Base-by-base conservation (phyloP, 2,329 filamentous ascomycete species). In the Penicillium occitanis region DNA sequence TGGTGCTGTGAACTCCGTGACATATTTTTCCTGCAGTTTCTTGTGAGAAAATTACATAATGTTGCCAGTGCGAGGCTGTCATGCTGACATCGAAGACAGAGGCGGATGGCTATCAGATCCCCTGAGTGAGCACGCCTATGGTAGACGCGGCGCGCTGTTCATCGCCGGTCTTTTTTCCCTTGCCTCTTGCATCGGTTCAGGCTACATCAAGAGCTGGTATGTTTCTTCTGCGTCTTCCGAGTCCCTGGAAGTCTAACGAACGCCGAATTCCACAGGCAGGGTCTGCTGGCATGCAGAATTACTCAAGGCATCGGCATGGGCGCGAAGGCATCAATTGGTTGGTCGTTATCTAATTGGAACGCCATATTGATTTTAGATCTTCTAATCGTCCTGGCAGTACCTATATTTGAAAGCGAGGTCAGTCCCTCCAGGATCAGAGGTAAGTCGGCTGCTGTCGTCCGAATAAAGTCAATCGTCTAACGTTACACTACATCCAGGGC, bases 291-390 rank as follows among this genome's bases (percentile, higher is more conserved):
- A 30, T 76, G 71, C 67, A 73, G 76, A 5, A 67, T 75, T 40
- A 64, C 76, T 6, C 69, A 76, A 25, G 75, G 75, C 3, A 71
- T 76, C 28, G 75, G 75, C 33, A 76, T 76, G 73, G 75, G 75
- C 1, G 70, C 70, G 25, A 76, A 77, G 61, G 75, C 73, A 7
- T 72, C 71, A 3, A 69, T 75, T 42, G 66, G 66, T 68, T 55
- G 10, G 35, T 63, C 8, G 8, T n/a, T 17, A 42, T n/a, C 5
- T n/a, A n/a, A 44, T 14, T 1, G 30, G 17, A 1, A 2, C 17
- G 7, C 14, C 17, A 13, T n/a, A 2, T 44, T 44, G n/a, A 11
- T 5, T 8, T 44, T 8, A 17, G 40, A 44, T 19, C 8, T 22
- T 25, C 55, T 44, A 35, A 60, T 22, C 22, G 25, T 28, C 5